Evolutionary conservation across 805 yeast species (phyloP).

Genomic region (Komagataella phaffii): DNA sequence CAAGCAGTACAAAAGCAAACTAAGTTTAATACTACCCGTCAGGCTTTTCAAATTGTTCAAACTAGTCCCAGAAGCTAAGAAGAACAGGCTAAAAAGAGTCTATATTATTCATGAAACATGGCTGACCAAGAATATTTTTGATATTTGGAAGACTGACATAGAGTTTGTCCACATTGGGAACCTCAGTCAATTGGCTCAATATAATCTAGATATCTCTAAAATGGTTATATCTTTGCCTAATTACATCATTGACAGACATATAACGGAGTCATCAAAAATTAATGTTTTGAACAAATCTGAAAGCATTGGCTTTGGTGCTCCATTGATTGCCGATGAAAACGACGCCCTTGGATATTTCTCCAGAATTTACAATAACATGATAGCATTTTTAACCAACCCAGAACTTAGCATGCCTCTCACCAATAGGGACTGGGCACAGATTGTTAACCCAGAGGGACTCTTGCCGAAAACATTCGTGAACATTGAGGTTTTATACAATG

Average conservation of each 20-base stretch:
- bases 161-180: slow-evolving; percentile 19
- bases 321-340: slow-evolving; percentile 11
- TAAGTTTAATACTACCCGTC: slow-evolving; percentile 12
- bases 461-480: slow-evolving; percentile 13
- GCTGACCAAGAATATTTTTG: slow-evolving; percentile 70
- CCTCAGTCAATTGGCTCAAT: slow-evolving; percentile 23
- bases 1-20: slow-evolving; percentile 1
- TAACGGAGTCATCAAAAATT: slow-evolving; percentile 34
- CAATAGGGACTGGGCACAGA: slow-evolving; percentile 14
- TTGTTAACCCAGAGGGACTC: slow-evolving; percentile 11
- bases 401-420: slow-evolving; percentile 12
- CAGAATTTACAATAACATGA: slow-evolving; percentile 18
- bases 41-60: slow-evolving; percentile 28
- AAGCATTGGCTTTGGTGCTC: slow-evolving; percentile 14
- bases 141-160: slow-evolving; percentile 22
- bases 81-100: slow-evolving; percentile 42
- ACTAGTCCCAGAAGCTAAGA: slow-evolving; percentile 41
- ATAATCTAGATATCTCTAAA: slow-evolving; percentile 55
- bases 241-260: slow-evolving; percentile 40
- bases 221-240: slow-evolving; percentile 66
- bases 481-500: slow-evolving; percentile 30
- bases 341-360: slow-evolving; percentile 16
- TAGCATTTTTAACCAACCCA: slow-evolving; percentile 15
- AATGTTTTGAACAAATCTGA: slow-evolving; percentile 31
- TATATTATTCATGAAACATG: slow-evolving; percentile 86